Evolutionary conservation across 139 green algal species (phyloP).

Genomic region (Ettlia oleoabundans): DNA sequence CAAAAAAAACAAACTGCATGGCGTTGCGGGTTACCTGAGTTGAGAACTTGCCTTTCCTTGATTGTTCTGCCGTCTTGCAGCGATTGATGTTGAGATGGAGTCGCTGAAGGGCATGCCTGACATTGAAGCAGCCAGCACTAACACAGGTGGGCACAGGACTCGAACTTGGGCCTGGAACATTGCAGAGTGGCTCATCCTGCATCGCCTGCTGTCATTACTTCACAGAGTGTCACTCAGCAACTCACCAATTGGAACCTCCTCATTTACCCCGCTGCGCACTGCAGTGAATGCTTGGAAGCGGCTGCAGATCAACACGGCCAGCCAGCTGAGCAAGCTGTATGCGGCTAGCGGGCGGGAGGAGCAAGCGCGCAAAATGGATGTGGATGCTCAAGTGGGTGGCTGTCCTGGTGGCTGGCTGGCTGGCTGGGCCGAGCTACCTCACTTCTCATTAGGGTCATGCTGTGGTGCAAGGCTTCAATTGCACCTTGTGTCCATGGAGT

Average conservation of each 20-base stretch:
- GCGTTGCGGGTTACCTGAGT: no score
- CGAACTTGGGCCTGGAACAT: no score
- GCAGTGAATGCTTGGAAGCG: constrained; percentile 61
- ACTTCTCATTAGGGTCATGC: neutral
- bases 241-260: no score
- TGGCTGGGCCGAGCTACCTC: neutral
- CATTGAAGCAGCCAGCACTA: constrained; percentile 38
- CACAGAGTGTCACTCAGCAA: no score
- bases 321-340: constrained; percentile 41
- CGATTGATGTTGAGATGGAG: neutral
- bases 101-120: constrained; percentile 29
- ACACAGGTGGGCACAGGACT: no score
- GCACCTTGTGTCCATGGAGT: neutral
- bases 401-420: neutral
- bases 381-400: neutral
- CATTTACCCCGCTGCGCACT: no score
- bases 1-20: no score
- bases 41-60: no score
- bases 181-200: no score
- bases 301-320: constrained; percentile 46
- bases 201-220: no score
- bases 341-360: neutral
- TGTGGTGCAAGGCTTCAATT: neutral
- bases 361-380: constrained; percentile 33
- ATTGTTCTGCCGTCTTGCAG: no score